Percentiles rank a stretch among this genome's conserved stretches.
These are phyloP conservation scores for Lolium rigidum DNA, from an alignment of 176 grass and related monocot species.

Conservation along the genomic window DNA sequence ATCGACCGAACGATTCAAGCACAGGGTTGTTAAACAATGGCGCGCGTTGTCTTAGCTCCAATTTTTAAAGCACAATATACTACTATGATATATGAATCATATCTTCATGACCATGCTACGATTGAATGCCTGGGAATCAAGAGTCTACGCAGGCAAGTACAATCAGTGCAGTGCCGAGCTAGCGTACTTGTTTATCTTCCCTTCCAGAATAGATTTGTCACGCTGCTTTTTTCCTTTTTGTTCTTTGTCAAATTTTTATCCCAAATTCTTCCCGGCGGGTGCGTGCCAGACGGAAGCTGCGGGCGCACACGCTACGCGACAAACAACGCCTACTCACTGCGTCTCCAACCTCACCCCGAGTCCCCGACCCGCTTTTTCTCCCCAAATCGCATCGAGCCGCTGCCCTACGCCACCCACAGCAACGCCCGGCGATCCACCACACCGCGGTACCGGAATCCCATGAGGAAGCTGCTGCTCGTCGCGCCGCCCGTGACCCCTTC, in stretches of 20 bases:
- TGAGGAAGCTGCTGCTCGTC: too few relatives aligned
- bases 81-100: not conserved
- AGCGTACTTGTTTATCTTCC: not conserved
- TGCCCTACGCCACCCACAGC: too few relatives aligned
- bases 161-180: not conserved
- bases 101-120: slow-evolving; percentile 12
- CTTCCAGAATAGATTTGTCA: slow-evolving; percentile 17
- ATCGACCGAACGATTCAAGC: not conserved
- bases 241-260: not conserved
- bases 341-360: too few relatives aligned
- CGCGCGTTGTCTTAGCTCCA: not conserved
- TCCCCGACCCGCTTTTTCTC: too few relatives aligned
- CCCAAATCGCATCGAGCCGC: too few relatives aligned
- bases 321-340: too few relatives aligned
- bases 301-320: too few relatives aligned
- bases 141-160: not conserved
- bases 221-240: not conserved
- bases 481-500: too few relatives aligned
- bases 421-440: too few relatives aligned
- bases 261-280: too few relatives aligned
- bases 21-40: not conserved
- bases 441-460: too few relatives aligned
- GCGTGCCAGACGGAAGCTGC: too few relatives aligned
- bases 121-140: slow-evolving; percentile 10
- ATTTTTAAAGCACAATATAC: not conserved